Evolutionary conservation across 1,139 yeast genomes (phyloP).

Genomic region (Nakaseomyces kungkrabaensis): DNA sequence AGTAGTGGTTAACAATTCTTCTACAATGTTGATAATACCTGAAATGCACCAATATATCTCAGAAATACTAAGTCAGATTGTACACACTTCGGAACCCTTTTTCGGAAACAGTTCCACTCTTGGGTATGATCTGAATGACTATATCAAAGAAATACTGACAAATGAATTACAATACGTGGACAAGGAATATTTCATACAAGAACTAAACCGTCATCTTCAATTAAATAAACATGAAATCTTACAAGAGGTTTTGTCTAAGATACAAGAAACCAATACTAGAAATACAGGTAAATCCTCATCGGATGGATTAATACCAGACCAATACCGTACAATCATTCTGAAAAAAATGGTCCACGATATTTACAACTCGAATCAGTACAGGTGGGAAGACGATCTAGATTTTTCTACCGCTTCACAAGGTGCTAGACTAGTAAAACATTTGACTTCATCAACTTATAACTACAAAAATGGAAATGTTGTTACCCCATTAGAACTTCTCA

Average conservation of each 20-base stretch:
- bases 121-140: constrained; percentile 17
- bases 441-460: constrained; percentile 22
- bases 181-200: constrained; percentile 19
- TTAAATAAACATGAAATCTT: constrained; percentile 20
- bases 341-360: constrained; percentile 23
- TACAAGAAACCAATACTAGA: constrained; percentile 6
- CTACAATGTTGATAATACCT: constrained; percentile 22
- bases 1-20: constrained; percentile 20
- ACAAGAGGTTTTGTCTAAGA: constrained; percentile 18
- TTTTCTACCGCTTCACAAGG: constrained; percentile 28
- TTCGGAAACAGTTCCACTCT: constrained; percentile 2
- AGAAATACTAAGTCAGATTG: constrained; percentile 13
- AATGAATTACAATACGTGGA: constrained; percentile 27
- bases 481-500: constrained; percentile 21
- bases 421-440: constrained; percentile 22
- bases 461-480: constrained; percentile 17
- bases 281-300: background rate
- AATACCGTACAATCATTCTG: constrained; percentile 21
- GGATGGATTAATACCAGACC: constrained; percentile 10
- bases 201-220: constrained; percentile 20
- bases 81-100: constrained; percentile 9
- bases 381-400: constrained; percentile 28
- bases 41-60: constrained; percentile 23
- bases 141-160: constrained; percentile 24
- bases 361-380: constrained; percentile 26